Conservation (phyloP, 2,329 filamentous ascomycete species). For the Phoma sp. region DNA sequence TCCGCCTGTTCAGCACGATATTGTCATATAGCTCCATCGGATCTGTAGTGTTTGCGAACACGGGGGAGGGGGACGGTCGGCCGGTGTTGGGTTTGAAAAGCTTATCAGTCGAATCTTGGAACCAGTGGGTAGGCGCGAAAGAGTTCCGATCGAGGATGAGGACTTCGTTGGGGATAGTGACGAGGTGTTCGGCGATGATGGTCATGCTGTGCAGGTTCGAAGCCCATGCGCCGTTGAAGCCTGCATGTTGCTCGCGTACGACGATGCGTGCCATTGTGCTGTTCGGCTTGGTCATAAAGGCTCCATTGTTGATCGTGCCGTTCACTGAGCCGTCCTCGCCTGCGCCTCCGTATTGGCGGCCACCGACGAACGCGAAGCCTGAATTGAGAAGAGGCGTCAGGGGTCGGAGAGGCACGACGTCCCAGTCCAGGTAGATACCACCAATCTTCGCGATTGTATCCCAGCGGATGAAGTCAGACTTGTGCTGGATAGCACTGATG, state of each 20-base stretch:
- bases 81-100: slow-evolving; percentile 19
- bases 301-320: slow-evolving; percentile 30
- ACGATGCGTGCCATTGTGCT: slow-evolving; percentile 29
- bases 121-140: slow-evolving; percentile 27
- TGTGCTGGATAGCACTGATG: slow-evolving; percentile 26
- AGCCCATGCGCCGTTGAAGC: slow-evolving; percentile 26
- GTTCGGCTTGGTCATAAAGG: slow-evolving; percentile 22
- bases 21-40: slow-evolving; percentile 20
- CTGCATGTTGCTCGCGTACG: slow-evolving; percentile 23
- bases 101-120: slow-evolving; percentile 10
- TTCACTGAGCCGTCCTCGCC: slow-evolving; percentile 34
- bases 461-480: slow-evolving; percentile 31
- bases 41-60: slow-evolving; percentile 3
- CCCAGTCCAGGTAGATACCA: slow-evolving; percentile 31
- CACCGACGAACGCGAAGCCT: slow-evolving; percentile 24
- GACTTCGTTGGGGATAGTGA: slow-evolving; percentile 23
- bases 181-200: slow-evolving; percentile 13
- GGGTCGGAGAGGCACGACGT: slow-evolving; percentile 23
- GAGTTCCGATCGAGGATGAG: slow-evolving; percentile 26
- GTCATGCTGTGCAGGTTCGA: slow-evolving; percentile 24
- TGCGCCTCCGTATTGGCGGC: slow-evolving; percentile 29
- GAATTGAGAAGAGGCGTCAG: slow-evolving; percentile 19
- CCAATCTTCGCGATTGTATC: slow-evolving; percentile 21
- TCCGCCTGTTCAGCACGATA: slow-evolving; percentile 13
- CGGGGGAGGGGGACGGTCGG: slow-evolving; percentile 9